phyloP scores from a whole-genome alignment of 164 flowering plant genomes.

The Nymphaea colorata region DNA sequence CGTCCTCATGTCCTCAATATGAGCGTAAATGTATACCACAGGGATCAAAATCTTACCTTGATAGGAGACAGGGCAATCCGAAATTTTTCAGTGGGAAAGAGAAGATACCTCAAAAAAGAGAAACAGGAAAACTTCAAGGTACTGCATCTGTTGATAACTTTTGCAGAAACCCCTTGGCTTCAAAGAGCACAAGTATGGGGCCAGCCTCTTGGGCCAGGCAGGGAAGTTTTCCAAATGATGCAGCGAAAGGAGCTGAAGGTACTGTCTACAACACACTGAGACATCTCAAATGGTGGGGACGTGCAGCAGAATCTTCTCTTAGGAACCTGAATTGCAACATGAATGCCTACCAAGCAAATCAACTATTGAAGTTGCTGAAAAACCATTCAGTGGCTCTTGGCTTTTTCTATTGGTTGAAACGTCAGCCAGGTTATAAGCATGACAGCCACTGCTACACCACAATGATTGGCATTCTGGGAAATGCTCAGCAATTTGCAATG shows the following conservation, averaged over 20 bases:
- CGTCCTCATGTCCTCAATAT: conserved; percentile 18
- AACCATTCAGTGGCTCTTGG: conserved; percentile 73
- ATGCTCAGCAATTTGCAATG: conserved; percentile 55
- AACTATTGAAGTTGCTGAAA: conserved; percentile 69
- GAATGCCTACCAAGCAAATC: conserved; percentile 89
- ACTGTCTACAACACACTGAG: conserved; percentile 33
- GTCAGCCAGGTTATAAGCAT: conserved; percentile 70
- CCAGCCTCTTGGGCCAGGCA: conserved; percentile 20
- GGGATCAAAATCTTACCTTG: conserved; percentile 18
- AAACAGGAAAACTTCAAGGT: conserved; percentile 3
- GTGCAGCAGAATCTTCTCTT: conserved; percentile 71
- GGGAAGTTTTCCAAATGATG: not conserved
- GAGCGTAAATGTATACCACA: conserved; percentile 25
- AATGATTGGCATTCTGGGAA: conserved; percentile 93
- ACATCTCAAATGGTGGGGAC: conserved; percentile 48
- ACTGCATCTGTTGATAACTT: conserved; percentile 8
- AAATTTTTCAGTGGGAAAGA: not conserved
- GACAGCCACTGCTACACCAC: conserved; percentile 95
- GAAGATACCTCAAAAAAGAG: not conserved
- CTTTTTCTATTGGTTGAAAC: conserved; percentile 83
- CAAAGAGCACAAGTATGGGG: conserved; percentile 18
- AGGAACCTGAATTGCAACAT: conserved; percentile 36
- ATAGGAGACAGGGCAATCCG: not conserved
- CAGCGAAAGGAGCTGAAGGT: conserved; percentile 30
- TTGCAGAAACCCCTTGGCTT: conserved; percentile 12